Conservation (phyloP, 768 basidiomycete genomes). For the Boletales sp. region DNA sequence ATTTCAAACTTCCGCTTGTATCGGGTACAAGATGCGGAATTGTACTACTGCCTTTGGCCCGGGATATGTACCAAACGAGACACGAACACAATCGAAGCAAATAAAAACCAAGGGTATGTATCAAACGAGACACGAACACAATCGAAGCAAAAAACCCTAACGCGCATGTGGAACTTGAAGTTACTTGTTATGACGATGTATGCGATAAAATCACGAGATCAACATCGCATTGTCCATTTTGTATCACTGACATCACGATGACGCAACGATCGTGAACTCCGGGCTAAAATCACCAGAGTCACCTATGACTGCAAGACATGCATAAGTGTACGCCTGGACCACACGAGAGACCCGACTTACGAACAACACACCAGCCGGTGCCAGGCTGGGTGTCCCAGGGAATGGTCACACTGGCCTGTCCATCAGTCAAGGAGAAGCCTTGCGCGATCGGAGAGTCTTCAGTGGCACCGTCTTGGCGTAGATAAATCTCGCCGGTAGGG, state of each 20-base stretch:
- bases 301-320: conserved; percentile 40
- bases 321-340: background rate
- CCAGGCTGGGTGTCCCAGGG: conserved; percentile 36
- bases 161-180: no score
- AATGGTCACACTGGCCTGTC: conserved; percentile 36
- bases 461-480: conserved; percentile 34
- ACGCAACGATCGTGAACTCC: conserved; percentile 39
- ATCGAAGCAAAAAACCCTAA: no score
- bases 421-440: conserved; percentile 35
- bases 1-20: no score
- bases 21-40: no score
- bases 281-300: conserved; percentile 51
- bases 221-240: no score
- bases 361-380: conserved; percentile 39
- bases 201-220: no score
- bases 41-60: no score
- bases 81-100: no score
- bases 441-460: conserved; percentile 33
- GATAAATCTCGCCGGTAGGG: conserved; percentile 36
- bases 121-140: no score
- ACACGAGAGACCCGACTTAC: conserved; percentile 30
- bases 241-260: conserved; percentile 4
- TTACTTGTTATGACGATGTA: no score
- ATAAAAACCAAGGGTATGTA: no score
- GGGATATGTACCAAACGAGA: no score